Percentiles rank a stretch among this genome's conserved stretches.
Evolutionary conservation across 2,329 filamentous ascomycete species (phyloP).

Genomic region (Penicillium rolfsii): DNA sequence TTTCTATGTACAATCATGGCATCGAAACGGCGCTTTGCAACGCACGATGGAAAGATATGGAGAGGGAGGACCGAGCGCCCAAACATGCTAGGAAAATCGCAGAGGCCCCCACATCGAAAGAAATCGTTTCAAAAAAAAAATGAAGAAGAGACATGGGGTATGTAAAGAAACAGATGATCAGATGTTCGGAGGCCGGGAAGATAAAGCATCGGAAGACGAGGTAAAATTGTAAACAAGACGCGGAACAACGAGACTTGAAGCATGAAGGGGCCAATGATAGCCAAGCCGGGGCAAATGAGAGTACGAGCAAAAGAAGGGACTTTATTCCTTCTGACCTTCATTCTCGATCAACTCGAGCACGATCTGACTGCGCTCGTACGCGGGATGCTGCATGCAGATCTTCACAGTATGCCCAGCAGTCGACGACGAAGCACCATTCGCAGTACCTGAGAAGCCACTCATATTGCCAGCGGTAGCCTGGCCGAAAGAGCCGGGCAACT

Average conservation of each 20-base stretch:
- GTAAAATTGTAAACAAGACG: neutral
- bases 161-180: neutral
- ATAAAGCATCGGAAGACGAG: neutral
- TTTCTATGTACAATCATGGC: constrained; percentile 30
- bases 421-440: constrained; percentile 41
- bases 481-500: constrained; percentile 45
- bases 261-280: neutral
- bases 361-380: constrained; percentile 80
- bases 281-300: neutral
- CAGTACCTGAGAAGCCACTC: constrained; percentile 40
- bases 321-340: constrained; percentile 70
- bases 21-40: constrained; percentile 19
- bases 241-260: neutral
- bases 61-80: neutral
- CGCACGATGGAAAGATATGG: neutral
- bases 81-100: constrained; percentile 6
- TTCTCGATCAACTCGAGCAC: constrained; percentile 92
- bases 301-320: neutral
- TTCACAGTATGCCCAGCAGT: constrained; percentile 74
- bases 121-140: neutral
- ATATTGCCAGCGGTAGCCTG: constrained; percentile 41
- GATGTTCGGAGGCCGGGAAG: neutral
- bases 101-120: neutral
- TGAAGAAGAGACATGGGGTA: neutral
- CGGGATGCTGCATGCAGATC: constrained; percentile 92